Percentiles rank a stretch among this genome's conserved stretches.
phyloP scores from a whole-genome alignment of 2,329 filamentous ascomycete genomes.

The Bipolaris victoriae region DNA sequence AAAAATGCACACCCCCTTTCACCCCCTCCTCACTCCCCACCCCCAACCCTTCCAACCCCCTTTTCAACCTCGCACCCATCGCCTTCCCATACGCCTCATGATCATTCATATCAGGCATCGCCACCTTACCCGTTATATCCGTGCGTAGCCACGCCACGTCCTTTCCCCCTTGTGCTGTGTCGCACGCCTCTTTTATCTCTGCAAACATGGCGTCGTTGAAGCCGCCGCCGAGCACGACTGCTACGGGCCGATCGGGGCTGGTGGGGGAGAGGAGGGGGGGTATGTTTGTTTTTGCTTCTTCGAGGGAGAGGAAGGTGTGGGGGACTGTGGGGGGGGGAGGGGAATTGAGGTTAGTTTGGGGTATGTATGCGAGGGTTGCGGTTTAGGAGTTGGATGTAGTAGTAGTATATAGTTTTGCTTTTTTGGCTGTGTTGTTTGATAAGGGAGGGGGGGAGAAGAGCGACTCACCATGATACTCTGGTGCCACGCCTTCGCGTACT shows the following conservation, averaged over 20 bases:
- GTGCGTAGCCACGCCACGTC: slow-evolving; percentile 17
- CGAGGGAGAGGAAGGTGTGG: slow-evolving; percentile 19
- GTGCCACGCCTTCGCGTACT: no score
- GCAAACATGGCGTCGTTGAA: slow-evolving; percentile 3
- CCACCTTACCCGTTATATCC: background rate
- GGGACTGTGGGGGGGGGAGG: slow-evolving; percentile 4
- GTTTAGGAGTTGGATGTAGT: no score
- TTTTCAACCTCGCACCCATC: slow-evolving; percentile 12
- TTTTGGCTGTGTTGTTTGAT: no score
- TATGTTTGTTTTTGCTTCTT: slow-evolving; percentile 15
- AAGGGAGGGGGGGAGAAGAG: no score
- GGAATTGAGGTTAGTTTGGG: no score
- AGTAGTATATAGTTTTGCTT: no score
- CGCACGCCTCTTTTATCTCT: slow-evolving; percentile 6
- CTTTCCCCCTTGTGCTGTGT: background rate
- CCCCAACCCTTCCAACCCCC: slow-evolving; percentile 8
- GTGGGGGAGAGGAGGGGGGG: slow-evolving; percentile 3
- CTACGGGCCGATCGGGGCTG: background rate
- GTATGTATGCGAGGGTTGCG: no score
- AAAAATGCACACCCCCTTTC: slow-evolving; percentile 11
- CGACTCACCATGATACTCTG: no score
- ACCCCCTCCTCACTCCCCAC: slow-evolving; percentile 9
- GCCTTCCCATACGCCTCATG: slow-evolving; percentile 15
- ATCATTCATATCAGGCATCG: slow-evolving; percentile 14
- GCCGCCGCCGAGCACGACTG: background rate